Evolutionary conservation across 495 filamentous ascomycete species (phyloP), one percentile per base, ranked within the genome.

Genomic region (Tuber indicum): DNA sequence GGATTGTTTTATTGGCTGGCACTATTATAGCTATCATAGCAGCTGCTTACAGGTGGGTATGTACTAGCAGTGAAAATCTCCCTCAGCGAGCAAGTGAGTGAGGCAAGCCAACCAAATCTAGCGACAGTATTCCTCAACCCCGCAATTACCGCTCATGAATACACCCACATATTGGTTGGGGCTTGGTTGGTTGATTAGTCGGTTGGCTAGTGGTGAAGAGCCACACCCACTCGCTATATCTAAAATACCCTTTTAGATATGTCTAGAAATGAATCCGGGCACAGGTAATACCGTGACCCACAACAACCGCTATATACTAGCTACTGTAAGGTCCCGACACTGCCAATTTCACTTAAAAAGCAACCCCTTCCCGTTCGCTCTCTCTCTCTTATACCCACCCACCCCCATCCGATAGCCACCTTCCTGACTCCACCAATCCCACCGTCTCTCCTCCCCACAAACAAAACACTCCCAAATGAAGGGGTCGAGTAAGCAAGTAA

Each of bases 171-270:
- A 26, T 66, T 66, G 58, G 32, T 17, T 62, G 52, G 12, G n/a
- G 52, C 23, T 26, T 32, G n/a, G n/a, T 66, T 17, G 58, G 14
- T 62, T 14, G 58, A 3, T 62, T 14, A 23, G 58, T 26, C 23
- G 58, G 26, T 66, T 66, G 14, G 58, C n/a, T 36, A 32, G 58
- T 66, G 32, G 26, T 7, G 58, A 36, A 36, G 16, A 66, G 10
- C 58, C 58, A 2, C 26, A 36, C 52, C 12, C 58, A 66, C 52
- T 26, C 23, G 16, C 58, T 36, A 17, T 66, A 66, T 36, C 58
- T 66, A 62, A 62, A 62, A 32, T 32, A 62, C n/a, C 58, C 58
- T 62, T 62, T 32, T 62, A 62, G 58, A 62, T 62, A 26, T 62
- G 16, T 62, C 58, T 26, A 32, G 58, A 32, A 62, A 62, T 62